phyloP scores from a whole-genome alignment of 2,329 filamentous ascomycete genomes.

The Stagonosporopsis tanaceti region DNA sequence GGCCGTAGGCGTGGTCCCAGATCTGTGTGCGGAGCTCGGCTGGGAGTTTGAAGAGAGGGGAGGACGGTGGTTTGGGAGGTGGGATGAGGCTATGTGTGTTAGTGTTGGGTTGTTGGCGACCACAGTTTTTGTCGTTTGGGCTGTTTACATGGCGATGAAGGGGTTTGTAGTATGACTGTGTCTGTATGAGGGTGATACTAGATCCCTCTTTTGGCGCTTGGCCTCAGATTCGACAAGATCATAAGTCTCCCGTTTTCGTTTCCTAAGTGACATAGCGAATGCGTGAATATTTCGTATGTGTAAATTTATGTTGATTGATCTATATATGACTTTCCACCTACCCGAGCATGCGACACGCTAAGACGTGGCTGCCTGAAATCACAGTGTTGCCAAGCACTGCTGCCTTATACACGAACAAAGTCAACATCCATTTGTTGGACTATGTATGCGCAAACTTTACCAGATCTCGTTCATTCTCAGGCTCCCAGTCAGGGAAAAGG shows the following conservation, averaged over 20 bases:
- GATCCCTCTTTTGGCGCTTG: not conserved
- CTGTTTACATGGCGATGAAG: not conserved
- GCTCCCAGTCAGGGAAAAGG: slow-evolving; percentile 9
- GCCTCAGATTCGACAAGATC: not conserved
- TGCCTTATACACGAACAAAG: not conserved
- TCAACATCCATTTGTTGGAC: not conserved
- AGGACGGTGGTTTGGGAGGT: not conserved
- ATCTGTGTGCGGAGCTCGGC: slow-evolving; percentile 6
- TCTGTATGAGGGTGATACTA: not conserved
- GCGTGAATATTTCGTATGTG: too few species aligned
- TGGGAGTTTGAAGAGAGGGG: slow-evolving; percentile 1
- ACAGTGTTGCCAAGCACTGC: not conserved
- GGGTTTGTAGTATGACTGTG: not conserved
- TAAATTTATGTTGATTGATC: not conserved
- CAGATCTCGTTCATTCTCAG: slow-evolving; percentile 5
- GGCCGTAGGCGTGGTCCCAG: not conserved
- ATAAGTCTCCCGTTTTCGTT: slow-evolving; percentile 59
- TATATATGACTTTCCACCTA: not conserved
- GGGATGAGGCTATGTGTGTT: not conserved
- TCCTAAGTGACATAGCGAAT: slow-evolving; percentile 62
- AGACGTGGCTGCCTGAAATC: not conserved
- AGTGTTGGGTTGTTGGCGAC: not conserved
- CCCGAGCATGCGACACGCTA: not conserved
- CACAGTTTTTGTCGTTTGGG: not conserved
- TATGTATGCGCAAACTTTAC: not conserved